A percentile compares a stretch with the other conserved stretches of the same genome.
These are phyloP conservation scores for Kingdonia uniflora DNA, from an alignment of 164 flowering plant species.

Conservation along the genomic window DNA sequence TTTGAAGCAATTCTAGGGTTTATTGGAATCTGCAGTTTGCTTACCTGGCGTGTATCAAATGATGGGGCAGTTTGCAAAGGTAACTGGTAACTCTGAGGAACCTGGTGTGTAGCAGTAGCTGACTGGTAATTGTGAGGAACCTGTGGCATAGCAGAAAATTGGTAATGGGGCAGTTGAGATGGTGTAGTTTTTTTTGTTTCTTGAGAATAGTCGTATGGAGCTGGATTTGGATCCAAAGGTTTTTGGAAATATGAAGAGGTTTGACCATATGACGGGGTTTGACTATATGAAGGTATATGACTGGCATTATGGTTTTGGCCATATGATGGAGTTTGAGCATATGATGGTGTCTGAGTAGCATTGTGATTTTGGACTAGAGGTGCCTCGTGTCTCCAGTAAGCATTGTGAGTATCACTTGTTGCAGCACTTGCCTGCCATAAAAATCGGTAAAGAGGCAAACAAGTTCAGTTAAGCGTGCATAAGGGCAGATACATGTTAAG, in stretches of 20 bases:
- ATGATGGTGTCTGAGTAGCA: constrained; percentile 22
- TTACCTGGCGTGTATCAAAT: constrained; percentile 47
- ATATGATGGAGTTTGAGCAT: constrained; percentile 24
- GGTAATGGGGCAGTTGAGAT: constrained; percentile 36
- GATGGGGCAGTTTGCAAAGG: constrained; percentile 43
- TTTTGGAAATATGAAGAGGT: constrained; percentile 33
- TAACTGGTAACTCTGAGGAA: constrained; percentile 38
- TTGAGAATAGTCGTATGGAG: constrained; percentile 38
- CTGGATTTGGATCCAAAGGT: constrained; percentile 35
- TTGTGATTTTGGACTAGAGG: constrained; percentile 44
- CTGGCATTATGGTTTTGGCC: constrained; percentile 31
- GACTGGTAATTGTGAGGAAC: constrained; percentile 39
- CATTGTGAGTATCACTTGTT: constrained; percentile 37
- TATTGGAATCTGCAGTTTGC: constrained; percentile 82
- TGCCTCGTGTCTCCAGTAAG: constrained; percentile 53
- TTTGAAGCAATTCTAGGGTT: constrained; percentile 91
- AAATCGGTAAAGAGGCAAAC: constrained; percentile 12
- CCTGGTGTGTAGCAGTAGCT: constrained; percentile 37
- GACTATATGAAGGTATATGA: constrained; percentile 24
- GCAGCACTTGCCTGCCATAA: constrained; percentile 43
- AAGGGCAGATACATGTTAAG: not conserved
- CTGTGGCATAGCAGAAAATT: constrained; percentile 39
- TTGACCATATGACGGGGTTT: constrained; percentile 24
- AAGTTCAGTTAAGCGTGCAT: constrained; percentile 8
- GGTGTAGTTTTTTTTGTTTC: constrained; percentile 28